phyloP scores from a whole-genome alignment of 2,329 filamentous ascomycete species.

The Aureobasidium pullulans region DNA sequence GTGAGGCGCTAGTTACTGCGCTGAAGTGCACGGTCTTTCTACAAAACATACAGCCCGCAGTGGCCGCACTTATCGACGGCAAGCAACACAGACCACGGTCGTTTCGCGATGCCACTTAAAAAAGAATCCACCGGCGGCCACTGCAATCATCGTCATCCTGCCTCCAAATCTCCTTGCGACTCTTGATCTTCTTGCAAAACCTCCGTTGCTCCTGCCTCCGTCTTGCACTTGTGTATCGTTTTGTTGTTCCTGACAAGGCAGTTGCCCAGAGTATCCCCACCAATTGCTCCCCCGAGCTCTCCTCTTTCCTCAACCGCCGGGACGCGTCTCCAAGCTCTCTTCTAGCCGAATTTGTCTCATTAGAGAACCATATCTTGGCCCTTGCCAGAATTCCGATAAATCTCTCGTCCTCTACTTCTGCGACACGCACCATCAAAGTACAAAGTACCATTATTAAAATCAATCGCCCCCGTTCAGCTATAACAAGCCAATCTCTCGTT shows the following conservation, averaged over 20 bases:
- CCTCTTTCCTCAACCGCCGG: conserved; percentile 3
- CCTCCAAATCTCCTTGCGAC: neutral
- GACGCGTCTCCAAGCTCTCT: neutral
- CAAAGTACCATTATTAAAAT: neutral
- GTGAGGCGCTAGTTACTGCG: conserved; percentile 1
- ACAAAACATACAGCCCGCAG: conserved; percentile 3
- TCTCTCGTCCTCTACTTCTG: neutral
- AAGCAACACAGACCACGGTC: conserved; percentile 3
- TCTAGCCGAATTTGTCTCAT: neutral
- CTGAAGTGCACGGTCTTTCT: neutral
- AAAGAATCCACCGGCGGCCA: conserved; percentile 6
- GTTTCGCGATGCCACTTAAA: conserved; percentile 9
- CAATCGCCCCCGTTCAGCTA: conserved; percentile 1
- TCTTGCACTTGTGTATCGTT: neutral
- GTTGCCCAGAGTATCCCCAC: conserved; percentile 4
- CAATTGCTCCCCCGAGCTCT: conserved; percentile 2
- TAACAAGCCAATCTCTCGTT: conserved; percentile 9
- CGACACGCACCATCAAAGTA: conserved; percentile 1
- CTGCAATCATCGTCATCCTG: conserved; percentile 12
- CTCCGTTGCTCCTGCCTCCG: neutral
- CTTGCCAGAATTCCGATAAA: neutral
- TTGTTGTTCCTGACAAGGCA: neutral
- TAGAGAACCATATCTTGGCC: neutral
- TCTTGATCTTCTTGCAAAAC: neutral
- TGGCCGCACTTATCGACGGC: conserved; percentile 2